Evolutionary conservation across 345 rosid genomes (phyloP), one percentile per base, ranked within the genome.

Genomic region (Salix suchowensis): DNA sequence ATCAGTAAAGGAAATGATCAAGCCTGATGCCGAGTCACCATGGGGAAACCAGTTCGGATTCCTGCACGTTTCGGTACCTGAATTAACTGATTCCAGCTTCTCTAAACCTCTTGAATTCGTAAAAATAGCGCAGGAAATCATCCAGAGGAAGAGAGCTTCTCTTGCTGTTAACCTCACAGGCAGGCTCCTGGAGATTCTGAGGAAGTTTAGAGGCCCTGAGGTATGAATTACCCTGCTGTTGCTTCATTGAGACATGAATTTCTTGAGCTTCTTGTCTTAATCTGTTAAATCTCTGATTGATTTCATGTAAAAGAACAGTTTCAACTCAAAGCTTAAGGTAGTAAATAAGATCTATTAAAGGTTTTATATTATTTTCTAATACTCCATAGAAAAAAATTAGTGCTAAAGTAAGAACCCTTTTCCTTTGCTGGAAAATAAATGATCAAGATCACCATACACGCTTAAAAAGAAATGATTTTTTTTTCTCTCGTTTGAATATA

Each of bases 41-140:
- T 88, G 92, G 90, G 88, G 90, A 6, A 87, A 87, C 71, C 85
- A 78, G 37, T 87, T 87, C 30, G 88, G 77, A 0, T 87, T 87
- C 84, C 42, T 87, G 64, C 88, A 76, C 67, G 81, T 85, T 21
- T 65, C 85, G 1, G 1, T 87, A 30, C 88, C 88, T 0, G 70
- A 81, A 23, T 39, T 83, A 13, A 72, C 61, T 1, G 42, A 26
- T 12, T 64, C 73, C 7, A 67, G 70, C 30, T n/a, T 55, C 28
- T 26, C 62, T 44, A 74, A 79, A 28, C 90, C 90, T 1, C 76
- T 87, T 42, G 75, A 79, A 9, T 85, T 85, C 50, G 78, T 87
- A 32, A 19, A 32, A 67, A 77, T 81, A 72, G 84, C 88, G 11
- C 84, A 71, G 67, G 40, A 75, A 71, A 44, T 70, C 1, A 85